These are phyloP conservation scores for Ascochyta clinopodiicola DNA, from an alignment of 2,329 filamentous ascomycete species.

Conservation along the genomic window DNA sequence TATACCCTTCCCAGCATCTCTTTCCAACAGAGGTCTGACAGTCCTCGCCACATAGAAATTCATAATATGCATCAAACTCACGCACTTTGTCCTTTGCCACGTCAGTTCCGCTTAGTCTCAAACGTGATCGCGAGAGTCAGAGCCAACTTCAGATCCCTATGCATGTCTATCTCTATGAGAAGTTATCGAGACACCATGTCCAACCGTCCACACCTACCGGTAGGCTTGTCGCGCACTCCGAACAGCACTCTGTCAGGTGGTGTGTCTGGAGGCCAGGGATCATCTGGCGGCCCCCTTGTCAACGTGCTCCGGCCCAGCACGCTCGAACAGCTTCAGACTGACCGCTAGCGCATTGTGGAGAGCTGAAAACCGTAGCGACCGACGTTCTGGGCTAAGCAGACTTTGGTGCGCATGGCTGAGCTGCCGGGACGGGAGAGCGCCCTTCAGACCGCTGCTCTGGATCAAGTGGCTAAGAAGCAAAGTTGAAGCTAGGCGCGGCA, in stretches of 20 bases:
- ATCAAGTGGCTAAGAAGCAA: constrained; percentile 1
- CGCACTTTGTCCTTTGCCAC: background rate
- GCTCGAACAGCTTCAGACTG: background rate
- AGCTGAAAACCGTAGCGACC: constrained; percentile 11
- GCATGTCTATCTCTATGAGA: background rate
- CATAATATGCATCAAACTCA: background rate
- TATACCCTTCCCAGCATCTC: constrained; percentile 16
- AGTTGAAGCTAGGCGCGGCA: constrained; percentile 3
- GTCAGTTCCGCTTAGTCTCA: background rate
- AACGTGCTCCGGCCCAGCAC: background rate
- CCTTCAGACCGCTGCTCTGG: constrained; percentile 12
- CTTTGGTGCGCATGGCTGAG: constrained; percentile 1
- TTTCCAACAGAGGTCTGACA: constrained; percentile 1
- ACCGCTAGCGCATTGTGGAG: constrained; percentile 8
- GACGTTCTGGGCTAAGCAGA: constrained; percentile 9
- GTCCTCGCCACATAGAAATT: constrained; percentile 13
- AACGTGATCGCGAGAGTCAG: background rate
- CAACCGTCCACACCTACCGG: background rate
- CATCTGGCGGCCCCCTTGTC: constrained; percentile 1
- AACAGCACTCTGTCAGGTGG: background rate
- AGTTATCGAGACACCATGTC: constrained; percentile 1
- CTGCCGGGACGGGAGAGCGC: constrained; percentile 9
- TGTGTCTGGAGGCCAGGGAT: constrained; percentile 5
- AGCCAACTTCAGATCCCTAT: background rate
- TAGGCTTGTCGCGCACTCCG: constrained; percentile 7